Percentiles rank a stretch among this genome's conserved stretches.
These are phyloP conservation scores for Myriosclerotinia curreyana DNA, from an alignment of 2,329 filamentous ascomycete species.

Conservation along the genomic window DNA sequence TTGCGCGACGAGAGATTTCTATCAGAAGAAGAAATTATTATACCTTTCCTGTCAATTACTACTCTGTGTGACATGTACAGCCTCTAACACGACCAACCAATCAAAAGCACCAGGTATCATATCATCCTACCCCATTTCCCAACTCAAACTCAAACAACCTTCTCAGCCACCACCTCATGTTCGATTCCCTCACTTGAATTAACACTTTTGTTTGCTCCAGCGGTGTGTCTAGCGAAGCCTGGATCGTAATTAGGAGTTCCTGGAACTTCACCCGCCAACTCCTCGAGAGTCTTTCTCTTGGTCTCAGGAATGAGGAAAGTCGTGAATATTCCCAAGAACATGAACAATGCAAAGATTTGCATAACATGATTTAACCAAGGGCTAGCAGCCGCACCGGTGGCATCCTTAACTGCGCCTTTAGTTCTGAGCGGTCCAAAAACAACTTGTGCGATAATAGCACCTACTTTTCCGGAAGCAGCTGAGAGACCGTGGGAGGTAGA, in stretches of 20 bases:
- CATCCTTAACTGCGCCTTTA: constrained; percentile 34
- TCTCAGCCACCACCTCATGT: background rate
- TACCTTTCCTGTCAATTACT: background rate
- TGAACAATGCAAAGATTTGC: constrained; percentile 75
- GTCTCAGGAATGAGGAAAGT: constrained; percentile 73
- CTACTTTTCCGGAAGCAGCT: constrained; percentile 41
- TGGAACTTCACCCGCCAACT: constrained; percentile 43
- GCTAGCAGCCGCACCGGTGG: constrained; percentile 32
- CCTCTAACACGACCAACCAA: background rate
- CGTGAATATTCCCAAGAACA: constrained; percentile 67
- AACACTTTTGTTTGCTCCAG: background rate
- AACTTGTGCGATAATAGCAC: constrained; percentile 43
- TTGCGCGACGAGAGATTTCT: background rate
- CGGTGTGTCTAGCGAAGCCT: background rate
- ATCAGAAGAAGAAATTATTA: background rate
- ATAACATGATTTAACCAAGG: constrained; percentile 71
- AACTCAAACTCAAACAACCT: constrained; percentile 6
- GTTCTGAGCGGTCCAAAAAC: constrained; percentile 55
- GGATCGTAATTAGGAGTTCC: constrained; percentile 22
- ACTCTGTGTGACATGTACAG: background rate
- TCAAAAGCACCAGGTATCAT: constrained; percentile 19
- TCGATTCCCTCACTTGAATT: constrained; percentile 6
- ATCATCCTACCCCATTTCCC: background rate
- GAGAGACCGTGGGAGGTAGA: constrained; percentile 41
- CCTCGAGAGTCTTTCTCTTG: constrained; percentile 69